Percentiles rank a stretch among this genome's conserved stretches.
phyloP scores from a whole-genome alignment of 257 asterid genomes.

The Jacaranda copaia region DNA sequence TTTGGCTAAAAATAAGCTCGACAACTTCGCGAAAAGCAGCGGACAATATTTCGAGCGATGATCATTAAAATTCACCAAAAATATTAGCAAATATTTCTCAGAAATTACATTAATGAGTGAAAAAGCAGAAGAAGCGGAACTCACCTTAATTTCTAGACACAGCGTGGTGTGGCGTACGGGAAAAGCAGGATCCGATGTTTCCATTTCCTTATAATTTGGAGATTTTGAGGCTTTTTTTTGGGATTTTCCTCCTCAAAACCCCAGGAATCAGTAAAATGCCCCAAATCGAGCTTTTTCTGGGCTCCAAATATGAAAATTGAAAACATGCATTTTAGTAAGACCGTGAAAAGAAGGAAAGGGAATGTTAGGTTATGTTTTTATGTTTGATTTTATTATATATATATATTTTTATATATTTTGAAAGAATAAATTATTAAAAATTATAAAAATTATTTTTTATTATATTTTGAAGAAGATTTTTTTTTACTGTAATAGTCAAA shows the following conservation, averaged over 20 bases:
- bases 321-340: too few species aligned
- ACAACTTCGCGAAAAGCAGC: constrained; percentile 6
- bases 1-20: constrained; percentile 3
- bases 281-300: background rate
- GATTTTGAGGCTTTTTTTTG: background rate
- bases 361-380: too few species aligned
- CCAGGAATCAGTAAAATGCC: background rate
- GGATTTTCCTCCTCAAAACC: background rate
- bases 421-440: too few species aligned
- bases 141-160: constrained; percentile 52
- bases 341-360: too few species aligned
- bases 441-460: too few species aligned
- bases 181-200: constrained; percentile 35
- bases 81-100: background rate
- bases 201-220: constrained; percentile 40
- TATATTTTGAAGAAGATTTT: too few species aligned
- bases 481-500: too few species aligned
- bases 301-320: background rate
- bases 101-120: background rate
- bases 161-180: constrained; percentile 51
- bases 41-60: background rate
- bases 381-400: too few species aligned
- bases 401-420: too few species aligned
- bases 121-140: constrained; percentile 32
- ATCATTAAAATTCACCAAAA: constrained; percentile 1